These are phyloP conservation scores for Aschersonia sp. DNA, from an alignment of 2,329 filamentous ascomycete species.

Conservation along the genomic window DNA sequence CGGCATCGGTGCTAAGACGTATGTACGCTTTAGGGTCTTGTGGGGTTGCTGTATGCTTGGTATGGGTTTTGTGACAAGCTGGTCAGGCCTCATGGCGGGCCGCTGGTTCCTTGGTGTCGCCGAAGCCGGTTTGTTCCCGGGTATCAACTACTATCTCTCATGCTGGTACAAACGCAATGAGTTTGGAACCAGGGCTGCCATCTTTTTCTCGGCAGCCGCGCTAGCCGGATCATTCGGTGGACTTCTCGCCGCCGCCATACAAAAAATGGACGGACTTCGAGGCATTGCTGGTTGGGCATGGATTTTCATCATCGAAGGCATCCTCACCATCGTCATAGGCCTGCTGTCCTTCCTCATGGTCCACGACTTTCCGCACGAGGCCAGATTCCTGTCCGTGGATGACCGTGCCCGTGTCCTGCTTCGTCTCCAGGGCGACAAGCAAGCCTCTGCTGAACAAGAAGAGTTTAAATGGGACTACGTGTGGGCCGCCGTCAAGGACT, in stretches of 20 bases:
- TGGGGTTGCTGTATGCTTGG: constrained; percentile 58
- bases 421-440: constrained; percentile 55
- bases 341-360: constrained; percentile 62
- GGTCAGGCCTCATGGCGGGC: constrained; percentile 49
- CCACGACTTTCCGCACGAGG: constrained; percentile 67
- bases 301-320: constrained; percentile 58
- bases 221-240: constrained; percentile 67
- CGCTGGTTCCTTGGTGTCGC: constrained; percentile 58
- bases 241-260: constrained; percentile 56
- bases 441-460: constrained; percentile 61
- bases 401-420: constrained; percentile 61
- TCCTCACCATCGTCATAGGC: constrained; percentile 55
- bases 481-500: constrained; percentile 59
- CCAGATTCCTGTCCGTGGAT: constrained; percentile 52
- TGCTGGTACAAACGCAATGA: constrained; percentile 75
- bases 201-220: constrained; percentile 75
- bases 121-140: constrained; percentile 64
- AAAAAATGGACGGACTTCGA: constrained; percentile 50
- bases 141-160: constrained; percentile 65
- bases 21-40: constrained; percentile 25
- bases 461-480: constrained; percentile 60
- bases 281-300: constrained; percentile 43
- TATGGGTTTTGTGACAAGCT: constrained; percentile 52
- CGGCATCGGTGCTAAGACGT: neutral
- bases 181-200: constrained; percentile 64